These are phyloP conservation scores for Termitomyces sp. DNA, from an alignment of 768 basidiomycete species.

Conservation along the genomic window DNA sequence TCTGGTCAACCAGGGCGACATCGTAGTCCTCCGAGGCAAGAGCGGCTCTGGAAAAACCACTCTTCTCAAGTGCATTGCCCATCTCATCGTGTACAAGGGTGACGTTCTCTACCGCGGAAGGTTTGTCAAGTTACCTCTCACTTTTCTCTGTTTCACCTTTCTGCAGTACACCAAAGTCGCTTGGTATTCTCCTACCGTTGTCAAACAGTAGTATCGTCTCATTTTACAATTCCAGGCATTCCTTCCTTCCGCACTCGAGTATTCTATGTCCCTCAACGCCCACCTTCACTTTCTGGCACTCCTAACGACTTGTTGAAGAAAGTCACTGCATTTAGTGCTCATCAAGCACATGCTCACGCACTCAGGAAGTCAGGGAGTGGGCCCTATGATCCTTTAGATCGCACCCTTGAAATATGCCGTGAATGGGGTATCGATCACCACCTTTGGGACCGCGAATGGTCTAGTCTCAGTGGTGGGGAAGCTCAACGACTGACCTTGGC, in stretches of 20 bases:
- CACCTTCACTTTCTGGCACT: constrained; percentile 79
- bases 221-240: constrained; percentile 42
- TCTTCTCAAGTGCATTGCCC: constrained; percentile 78
- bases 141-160: background rate
- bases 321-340: constrained; percentile 48
- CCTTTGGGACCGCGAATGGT: constrained; percentile 80
- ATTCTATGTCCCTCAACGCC: constrained; percentile 84
- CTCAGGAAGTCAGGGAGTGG: constrained; percentile 14
- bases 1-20: constrained; percentile 62
- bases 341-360: constrained; percentile 20
- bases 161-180: constrained; percentile 41
- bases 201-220: background rate
- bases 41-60: constrained; percentile 82
- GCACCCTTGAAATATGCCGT: constrained; percentile 48
- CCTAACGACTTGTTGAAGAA: constrained; percentile 66
- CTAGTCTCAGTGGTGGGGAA: constrained; percentile 81
- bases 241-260: constrained; percentile 75
- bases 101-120: constrained; percentile 60
- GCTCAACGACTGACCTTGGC: constrained; percentile 79
- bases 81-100: constrained; percentile 68
- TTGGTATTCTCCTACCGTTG: constrained; percentile 28
- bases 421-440: constrained; percentile 62
- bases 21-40: constrained; percentile 72
- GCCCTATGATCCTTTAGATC: constrained; percentile 18
- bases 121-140: constrained; percentile 26